Evolutionary conservation across 1,139 yeast genomes (phyloP).

Genomic region (Yamadazyma trypodendri): DNA sequence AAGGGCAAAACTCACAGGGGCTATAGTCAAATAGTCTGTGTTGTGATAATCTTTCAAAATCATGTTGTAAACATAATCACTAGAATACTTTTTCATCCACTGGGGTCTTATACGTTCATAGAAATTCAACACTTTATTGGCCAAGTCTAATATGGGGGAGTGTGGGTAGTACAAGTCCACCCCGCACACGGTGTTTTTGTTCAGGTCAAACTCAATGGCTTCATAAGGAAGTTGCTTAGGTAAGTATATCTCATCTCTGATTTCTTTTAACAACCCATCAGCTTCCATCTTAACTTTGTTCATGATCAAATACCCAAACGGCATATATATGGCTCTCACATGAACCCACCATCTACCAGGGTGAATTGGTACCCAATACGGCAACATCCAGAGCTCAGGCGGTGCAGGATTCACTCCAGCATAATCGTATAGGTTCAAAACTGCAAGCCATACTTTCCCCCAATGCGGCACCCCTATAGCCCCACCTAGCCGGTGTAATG

Average conservation of each 20-base stretch:
- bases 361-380: constrained; percentile 77
- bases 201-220: constrained; percentile 60
- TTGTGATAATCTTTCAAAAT: constrained; percentile 73
- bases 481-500: constrained; percentile 76
- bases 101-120: constrained; percentile 78
- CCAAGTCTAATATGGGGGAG: constrained; percentile 60
- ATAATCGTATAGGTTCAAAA: constrained; percentile 84
- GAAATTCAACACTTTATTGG: constrained; percentile 56
- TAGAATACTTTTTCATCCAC: constrained; percentile 61
- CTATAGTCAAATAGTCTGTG: constrained; percentile 82
- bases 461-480: constrained; percentile 92
- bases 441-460: constrained; percentile 92
- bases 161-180: constrained; percentile 95
- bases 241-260: constrained; percentile 75
- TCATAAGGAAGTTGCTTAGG: constrained; percentile 55
- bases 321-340: constrained; percentile 87
- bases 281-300: constrained; percentile 55
- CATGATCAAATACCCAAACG: constrained; percentile 78
- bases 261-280: constrained; percentile 59
- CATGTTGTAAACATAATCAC: constrained; percentile 56
- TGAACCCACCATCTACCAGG: constrained; percentile 99
- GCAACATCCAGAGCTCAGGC: constrained; percentile 89
- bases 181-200: constrained; percentile 86
- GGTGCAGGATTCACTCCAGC: constrained; percentile 99
- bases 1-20: constrained; percentile 91